Evolutionary conservation across 192 early-diverging fungal species (phyloP).

Genomic region (Coemansia sp.): DNA sequence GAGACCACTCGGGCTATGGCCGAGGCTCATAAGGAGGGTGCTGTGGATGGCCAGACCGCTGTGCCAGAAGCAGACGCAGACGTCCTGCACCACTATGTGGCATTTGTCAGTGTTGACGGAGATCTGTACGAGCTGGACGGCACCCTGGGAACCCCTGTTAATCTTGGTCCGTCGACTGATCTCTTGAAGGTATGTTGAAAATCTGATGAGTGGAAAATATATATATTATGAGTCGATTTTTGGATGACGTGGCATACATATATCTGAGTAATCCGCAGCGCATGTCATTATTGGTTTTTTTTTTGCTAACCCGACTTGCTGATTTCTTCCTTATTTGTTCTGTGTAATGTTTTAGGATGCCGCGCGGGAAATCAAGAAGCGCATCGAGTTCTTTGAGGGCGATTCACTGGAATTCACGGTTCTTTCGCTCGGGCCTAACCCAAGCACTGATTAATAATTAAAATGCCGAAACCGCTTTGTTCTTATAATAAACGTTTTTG

Average conservation of each 20-base stretch:
- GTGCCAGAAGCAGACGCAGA: constrained; percentile 73
- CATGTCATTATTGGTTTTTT: not conserved
- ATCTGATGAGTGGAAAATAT: not conserved
- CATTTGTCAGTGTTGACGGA: constrained; percentile 78
- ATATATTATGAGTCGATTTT: constrained; percentile 14
- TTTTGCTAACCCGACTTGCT: constrained; percentile 49
- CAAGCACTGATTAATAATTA: constrained; percentile 7
- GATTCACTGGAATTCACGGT: constrained; percentile 23
- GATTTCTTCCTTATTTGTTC: constrained; percentile 66
- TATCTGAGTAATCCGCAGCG: no score
- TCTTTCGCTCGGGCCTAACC: constrained; percentile 28
- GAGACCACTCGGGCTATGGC: constrained; percentile 64
- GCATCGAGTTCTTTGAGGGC: constrained; percentile 20
- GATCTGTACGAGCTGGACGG: constrained; percentile 90
- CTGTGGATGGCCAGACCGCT: constrained; percentile 65
- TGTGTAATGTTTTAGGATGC: constrained; percentile 46
- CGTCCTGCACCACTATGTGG: constrained; percentile 83
- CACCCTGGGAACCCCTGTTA: constrained; percentile 74
- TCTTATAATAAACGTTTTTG: not conserved
- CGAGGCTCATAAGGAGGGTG: constrained; percentile 56
- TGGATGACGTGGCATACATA: not conserved
- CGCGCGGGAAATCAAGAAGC: constrained; percentile 22
- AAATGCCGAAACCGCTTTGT: no score
- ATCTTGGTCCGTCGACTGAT: constrained; percentile 70
- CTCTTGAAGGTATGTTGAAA: constrained; percentile 59